Evolutionary conservation across 192 early-diverging fungal genomes (phyloP), one percentile per base, ranked within the genome.

Genomic region (Linnemannia schmuckeri): DNA sequence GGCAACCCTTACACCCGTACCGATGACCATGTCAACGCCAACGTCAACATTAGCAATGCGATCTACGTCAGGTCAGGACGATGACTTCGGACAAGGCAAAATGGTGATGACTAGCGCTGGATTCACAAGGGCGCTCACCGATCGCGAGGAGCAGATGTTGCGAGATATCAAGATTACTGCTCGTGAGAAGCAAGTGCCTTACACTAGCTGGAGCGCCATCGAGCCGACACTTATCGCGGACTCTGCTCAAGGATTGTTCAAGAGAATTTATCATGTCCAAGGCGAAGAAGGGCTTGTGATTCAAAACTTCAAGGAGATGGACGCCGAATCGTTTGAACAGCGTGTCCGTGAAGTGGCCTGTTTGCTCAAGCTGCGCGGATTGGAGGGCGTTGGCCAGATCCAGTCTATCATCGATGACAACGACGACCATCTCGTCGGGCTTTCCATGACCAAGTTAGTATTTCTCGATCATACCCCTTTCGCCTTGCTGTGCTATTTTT

Each of bases 231-330:
- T 88, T 30, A 88, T 82, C 38, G 81, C 87, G 0, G 81, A 88
- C 30, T 83, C 91, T 2, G 93, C 85, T 7, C 79, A 92, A 73
- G 93, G 93, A 0, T 84, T 91, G 44, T 93, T 92, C 69, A 93
- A 93, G 47, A 77, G 90, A 47, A 92, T 93, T 0, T 93, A 91
- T 38, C 90, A 91, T 84, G 83, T 92, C 72, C 74, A 88, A 18
- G 83, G 86, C 44, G 79, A 90, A 15, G 70, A 77, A 20, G 78
- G 74, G 1, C 81, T 90, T 10, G 93, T 93, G 24, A 88, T 92
- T 10, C 93, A 93, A 79, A 91, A 90, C 37, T 93, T 93, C 61
- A 89, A 91, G 37, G 89, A 92, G 77, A 93, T 93, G 89, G 90
- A 79, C 22, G 24, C 79, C 0, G 78, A 86, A 24, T 88, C 93